Evolutionary conservation across 2,329 filamentous ascomycete genomes (phyloP).

Genomic region (Colletotrichum sp.): DNA sequence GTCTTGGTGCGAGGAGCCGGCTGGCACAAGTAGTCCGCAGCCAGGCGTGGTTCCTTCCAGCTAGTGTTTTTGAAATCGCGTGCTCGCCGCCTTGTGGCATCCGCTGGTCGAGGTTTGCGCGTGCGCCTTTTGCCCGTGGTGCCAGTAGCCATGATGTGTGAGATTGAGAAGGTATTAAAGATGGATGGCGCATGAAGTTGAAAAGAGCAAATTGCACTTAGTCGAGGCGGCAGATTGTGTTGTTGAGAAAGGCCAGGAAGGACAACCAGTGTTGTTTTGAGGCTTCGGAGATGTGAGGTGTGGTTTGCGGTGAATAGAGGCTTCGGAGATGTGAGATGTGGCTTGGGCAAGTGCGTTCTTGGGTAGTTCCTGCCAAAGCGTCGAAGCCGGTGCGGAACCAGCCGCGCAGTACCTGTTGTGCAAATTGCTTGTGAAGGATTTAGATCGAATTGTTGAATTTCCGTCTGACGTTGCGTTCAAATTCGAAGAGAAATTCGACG

Average conservation of each 20-base stretch:
- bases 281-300: background rate
- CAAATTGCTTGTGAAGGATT: background rate
- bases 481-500: slow-evolving; percentile 1
- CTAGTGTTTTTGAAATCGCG: background rate
- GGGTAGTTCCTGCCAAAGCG: background rate
- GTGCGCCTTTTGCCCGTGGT: background rate
- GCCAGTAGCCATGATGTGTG: background rate
- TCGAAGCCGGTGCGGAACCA: background rate
- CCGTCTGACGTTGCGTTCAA: background rate
- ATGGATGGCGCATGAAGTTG: background rate
- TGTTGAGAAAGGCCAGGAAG: background rate
- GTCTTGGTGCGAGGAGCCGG: background rate
- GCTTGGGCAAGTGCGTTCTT: background rate
- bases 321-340: background rate
- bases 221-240: background rate
- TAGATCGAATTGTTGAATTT: background rate
- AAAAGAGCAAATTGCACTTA: background rate
- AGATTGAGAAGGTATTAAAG: background rate
- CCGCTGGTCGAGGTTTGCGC: background rate
- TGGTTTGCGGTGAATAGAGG: background rate
- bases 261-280: background rate
- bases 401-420: background rate
- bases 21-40: background rate
- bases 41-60: slow-evolving; percentile 17
- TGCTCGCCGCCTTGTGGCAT: background rate